Evolutionary conservation across 805 yeast species (phyloP).

Genomic region (Suhomyces sp.): DNA sequence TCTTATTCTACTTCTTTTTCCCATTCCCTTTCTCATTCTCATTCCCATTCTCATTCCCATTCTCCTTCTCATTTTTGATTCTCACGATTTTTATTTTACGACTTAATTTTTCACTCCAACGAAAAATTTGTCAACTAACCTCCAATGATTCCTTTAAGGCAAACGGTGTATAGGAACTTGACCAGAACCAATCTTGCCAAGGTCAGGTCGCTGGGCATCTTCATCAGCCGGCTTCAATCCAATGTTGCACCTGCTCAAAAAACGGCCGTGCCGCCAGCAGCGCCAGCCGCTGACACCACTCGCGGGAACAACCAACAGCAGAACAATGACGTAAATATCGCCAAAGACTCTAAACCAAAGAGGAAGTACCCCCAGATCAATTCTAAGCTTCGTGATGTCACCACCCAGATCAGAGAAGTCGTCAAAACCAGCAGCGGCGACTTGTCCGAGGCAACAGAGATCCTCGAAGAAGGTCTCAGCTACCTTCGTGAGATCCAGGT

Average conservation of each 20-base stretch:
- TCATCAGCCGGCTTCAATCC: constrained; percentile 8
- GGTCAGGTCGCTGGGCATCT: constrained; percentile 5
- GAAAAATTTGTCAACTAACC: not conserved
- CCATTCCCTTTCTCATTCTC: too few species aligned
- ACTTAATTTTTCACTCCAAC: not conserved
- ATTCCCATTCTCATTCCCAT: not conserved
- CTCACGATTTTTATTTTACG: not conserved
- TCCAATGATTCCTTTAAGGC: constrained; percentile 20
- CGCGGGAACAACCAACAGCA: not conserved
- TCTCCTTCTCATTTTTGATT: not conserved
- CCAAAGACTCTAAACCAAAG: not conserved
- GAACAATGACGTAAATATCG: not conserved
- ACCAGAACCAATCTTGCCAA: constrained; percentile 8
- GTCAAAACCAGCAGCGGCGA: constrained; percentile 17
- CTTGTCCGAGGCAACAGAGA: constrained; percentile 31
- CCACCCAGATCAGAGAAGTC: constrained; percentile 28
- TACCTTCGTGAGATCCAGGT: constrained; percentile 38
- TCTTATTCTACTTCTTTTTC: too few species aligned
- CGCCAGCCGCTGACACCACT: not conserved
- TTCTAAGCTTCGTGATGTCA: constrained; percentile 33
- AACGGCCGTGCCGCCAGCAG: not conserved
- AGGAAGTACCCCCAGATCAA: constrained; percentile 11
- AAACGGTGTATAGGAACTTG: constrained; percentile 10
- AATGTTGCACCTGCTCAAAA: not conserved
- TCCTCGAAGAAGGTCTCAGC: constrained; percentile 40